Evolutionary conservation across 1,284 basidiomycete genomes (phyloP), one percentile per base, ranked within the genome.

Genomic region (Rhodotorula sp.): DNA sequence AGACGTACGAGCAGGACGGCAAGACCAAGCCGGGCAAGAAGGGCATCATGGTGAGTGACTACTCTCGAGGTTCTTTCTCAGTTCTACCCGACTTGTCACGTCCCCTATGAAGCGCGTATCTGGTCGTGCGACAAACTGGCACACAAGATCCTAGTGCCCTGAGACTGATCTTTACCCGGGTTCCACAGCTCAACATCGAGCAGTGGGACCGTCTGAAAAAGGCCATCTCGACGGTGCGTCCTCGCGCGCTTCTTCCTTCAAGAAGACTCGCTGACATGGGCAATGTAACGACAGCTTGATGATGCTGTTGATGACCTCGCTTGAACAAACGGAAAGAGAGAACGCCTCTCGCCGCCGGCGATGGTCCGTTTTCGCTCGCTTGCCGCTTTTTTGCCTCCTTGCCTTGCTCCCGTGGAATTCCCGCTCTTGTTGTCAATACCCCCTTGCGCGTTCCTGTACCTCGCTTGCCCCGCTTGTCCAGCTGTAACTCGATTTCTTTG

Each of bases 11-110:
- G 46, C 71, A 74, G 46, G 72, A 72, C 23, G 72, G 75, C 39
- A 69, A 74, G 51, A 49, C 49, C 29, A 64, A 58, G 46, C 77
- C 77, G 3, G 76, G 77, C 60, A 76, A 75, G 65, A 76, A 75
- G 47, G 77, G 76, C 20, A 74, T 78, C 58, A 47, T 61, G 43
- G 39, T 43, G 39, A 14, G 39, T 34, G 7, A 2, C 34, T 12
- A 14, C 10, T 43, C 8, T 43, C 39, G 4, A 0, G 0, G 58
- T 26, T 47, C 43, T 7, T 39, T 16, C 39, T 20, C 46, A 20
- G n/a, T 29, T 18, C 26, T n/a, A 4, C n/a, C 43, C 12, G 39
- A 43, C 39, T 43, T 43, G 39, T 43, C 39, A 43, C 12, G 39
- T 15, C 5, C 34, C 1, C 34, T 18, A 1, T 23, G 18, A 20